Percentiles rank a stretch among this genome's conserved stretches.
phyloP scores from a whole-genome alignment of 2,329 filamentous ascomycete species.

The Pseudophaeomoniella oleicola region DNA sequence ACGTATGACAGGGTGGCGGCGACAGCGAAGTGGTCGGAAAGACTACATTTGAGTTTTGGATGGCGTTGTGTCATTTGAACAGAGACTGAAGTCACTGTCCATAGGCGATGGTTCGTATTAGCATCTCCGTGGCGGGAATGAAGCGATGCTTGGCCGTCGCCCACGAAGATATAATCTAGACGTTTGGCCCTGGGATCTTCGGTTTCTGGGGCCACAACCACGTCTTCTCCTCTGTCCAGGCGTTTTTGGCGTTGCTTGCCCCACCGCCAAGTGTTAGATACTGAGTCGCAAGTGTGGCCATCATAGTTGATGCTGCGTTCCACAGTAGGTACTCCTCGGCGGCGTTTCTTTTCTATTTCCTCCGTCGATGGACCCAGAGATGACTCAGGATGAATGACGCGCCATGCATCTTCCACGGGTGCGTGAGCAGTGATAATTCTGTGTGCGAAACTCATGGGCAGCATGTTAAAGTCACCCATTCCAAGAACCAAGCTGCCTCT shows the following conservation, averaged over 20 bases:
- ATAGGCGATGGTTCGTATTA: conserved; percentile 25
- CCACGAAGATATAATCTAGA: conserved; percentile 87
- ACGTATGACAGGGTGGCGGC: conserved; percentile 50
- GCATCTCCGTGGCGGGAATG: neutral
- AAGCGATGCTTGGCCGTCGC: conserved; percentile 26
- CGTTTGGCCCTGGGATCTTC: conserved; percentile 68
- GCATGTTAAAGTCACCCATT: conserved; percentile 92
- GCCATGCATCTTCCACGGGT: conserved; percentile 72
- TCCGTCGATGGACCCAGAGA: conserved; percentile 62
- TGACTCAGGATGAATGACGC: conserved; percentile 66
- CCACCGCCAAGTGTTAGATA: conserved; percentile 92
- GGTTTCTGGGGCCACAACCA: conserved; percentile 44
- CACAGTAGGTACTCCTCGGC: conserved; percentile 56
- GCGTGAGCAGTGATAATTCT: conserved; percentile 65
- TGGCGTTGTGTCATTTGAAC: conserved; percentile 75
- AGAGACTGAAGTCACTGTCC: conserved; percentile 55
- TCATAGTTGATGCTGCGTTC: conserved; percentile 66
- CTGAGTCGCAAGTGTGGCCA: conserved; percentile 74
- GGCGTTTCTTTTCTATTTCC: conserved; percentile 49
- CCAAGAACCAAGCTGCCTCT: conserved; percentile 72
- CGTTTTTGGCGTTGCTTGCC: conserved; percentile 52
- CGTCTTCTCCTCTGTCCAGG: conserved; percentile 50
- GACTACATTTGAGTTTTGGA: conserved; percentile 64
- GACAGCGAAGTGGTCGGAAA: conserved; percentile 92
- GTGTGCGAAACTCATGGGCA: conserved; percentile 74